A percentile compares a stretch with the other conserved stretches of the same genome.
phyloP scores from a whole-genome alignment of 495 filamentous ascomycete species.

The Aspergillus bertholletiae region DNA sequence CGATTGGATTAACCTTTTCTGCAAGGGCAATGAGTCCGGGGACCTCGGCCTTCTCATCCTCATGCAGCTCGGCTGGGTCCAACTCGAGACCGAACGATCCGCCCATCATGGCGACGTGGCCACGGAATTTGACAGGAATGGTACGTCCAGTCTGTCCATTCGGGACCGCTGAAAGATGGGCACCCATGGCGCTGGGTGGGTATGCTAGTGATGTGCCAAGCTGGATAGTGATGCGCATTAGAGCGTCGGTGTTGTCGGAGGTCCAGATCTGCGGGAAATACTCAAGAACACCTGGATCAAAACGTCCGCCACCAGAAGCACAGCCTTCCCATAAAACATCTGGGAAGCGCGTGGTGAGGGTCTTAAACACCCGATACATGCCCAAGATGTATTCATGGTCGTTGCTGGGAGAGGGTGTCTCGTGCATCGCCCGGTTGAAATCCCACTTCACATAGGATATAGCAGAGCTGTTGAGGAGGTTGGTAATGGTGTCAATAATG shows the following conservation, averaged over 20 bases:
- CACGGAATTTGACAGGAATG: slow-evolving; percentile 46
- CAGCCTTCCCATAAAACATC: slow-evolving; percentile 56
- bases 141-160: slow-evolving; percentile 49
- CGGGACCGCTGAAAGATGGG: slow-evolving; percentile 51
- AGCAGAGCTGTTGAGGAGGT: slow-evolving; percentile 42
- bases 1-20: slow-evolving; percentile 48
- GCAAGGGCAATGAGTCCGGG: slow-evolving; percentile 43
- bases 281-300: slow-evolving; percentile 52
- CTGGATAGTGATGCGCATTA: slow-evolving; percentile 52
- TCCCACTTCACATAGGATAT: slow-evolving; percentile 59
- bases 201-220: slow-evolving; percentile 52
- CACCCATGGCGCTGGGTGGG: slow-evolving; percentile 54
- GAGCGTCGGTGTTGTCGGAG: slow-evolving; percentile 52
- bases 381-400: slow-evolving; percentile 53
- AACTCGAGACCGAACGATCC: slow-evolving; percentile 55
- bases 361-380: slow-evolving; percentile 51
- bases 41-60: slow-evolving; percentile 41
- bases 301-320: slow-evolving; percentile 52
- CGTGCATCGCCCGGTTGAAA: slow-evolving; percentile 53
- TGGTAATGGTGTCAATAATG: slow-evolving; percentile 46
- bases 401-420: slow-evolving; percentile 43
- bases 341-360: slow-evolving; percentile 48
- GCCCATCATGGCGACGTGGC: slow-evolving; percentile 56
- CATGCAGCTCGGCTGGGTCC: slow-evolving; percentile 38
- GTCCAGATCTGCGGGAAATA: slow-evolving; percentile 59